Evolutionary conservation across 2,329 filamentous ascomycete species (phyloP), one percentile per base, ranked within the genome.

Genomic region (Aspergillus oerlinghausenensis): DNA sequence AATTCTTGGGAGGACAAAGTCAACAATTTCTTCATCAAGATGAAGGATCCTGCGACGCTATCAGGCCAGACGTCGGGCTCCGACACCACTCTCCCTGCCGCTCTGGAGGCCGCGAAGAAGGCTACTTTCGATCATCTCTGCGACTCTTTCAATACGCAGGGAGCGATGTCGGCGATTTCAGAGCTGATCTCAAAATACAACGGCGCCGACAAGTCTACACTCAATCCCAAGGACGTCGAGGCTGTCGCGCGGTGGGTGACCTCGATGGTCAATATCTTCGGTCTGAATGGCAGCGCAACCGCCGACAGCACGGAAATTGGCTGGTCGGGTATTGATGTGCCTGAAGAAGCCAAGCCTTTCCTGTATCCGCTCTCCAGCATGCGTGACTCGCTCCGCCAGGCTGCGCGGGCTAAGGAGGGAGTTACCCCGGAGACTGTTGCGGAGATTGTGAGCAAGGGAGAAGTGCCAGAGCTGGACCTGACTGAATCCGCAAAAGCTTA

Each of bases 141-240:
- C 64, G 91, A 96, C 74, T 96, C 92, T 0, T 96, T 97, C 71
- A 88, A 97, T 73, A 97, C 92, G 0, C 86, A 89, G 1, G 78
- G 80, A 51, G 90, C 87, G 4, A 91, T 97, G 88, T 82, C 84
- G 50, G 77, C 85, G n/a, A 87, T 97, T 49, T 84, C 86, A 1
- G 85, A 90, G 55, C 77, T 97, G 25, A 87, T 97, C 60, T 88
- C 86, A 50, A 84, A 88, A 45, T 88, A 88, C 68, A 96, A 96
- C 73, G 78, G 77, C 26, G 74, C 76, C 17, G 72, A 78, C 53
- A 78, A 77, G 52, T 70, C 75, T 5, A 65, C 72, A 6, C 63
- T 84, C 1, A 78, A 80, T 5, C 70, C 77, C 7, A 69, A 74
- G 35, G 77, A 80, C 7, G 77, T 80, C 2, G 73, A 82, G 49